Base-by-base conservation (phyloP, 2,329 filamentous ascomycete genomes). In the Aureobasidium sp. region DNA sequence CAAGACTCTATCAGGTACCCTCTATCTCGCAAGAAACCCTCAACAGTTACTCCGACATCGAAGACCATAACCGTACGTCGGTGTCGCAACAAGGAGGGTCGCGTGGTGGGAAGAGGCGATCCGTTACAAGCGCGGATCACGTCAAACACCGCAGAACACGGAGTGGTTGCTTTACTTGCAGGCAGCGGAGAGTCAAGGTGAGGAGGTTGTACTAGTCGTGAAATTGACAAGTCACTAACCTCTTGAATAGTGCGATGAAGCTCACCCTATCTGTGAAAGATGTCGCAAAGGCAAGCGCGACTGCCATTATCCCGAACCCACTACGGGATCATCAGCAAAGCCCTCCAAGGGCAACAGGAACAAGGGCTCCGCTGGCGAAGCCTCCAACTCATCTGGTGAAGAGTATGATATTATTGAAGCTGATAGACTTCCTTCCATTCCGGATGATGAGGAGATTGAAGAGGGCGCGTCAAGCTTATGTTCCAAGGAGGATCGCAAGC, bases 101-200 rank as follows among this genome's bases (percentile, higher is more conserved):
- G 53, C 66, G 69, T 42, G 64, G 67, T n/a, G 57, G 59, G 15
- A 61, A 61, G n/a, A 42, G 59, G 34, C 59, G 59, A 48, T 61
- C 59, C 3, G 34, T 61, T 3, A 53, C 59, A 13, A 42, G 50
- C 2, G 30, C 59, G 5, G 89, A 95, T 64, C 87, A 89, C 70
- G 88, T 95, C 67, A 97, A 97, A 75, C 93, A 97, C 73, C 88
- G 92, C 64, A 86, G 94, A 67, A 97, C 94, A 47, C 83, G 94
- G 68, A 97, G 91, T 65, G 94, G 94, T 32, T 99, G 94, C 76
- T 97, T 84, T 71, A 97, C 92, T 50, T 99, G 94, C 75, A 84
- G 94, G 63, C 87, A 87, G 69, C 84, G 94, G 67, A 85, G 94
- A 73, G 92, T 97, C 57, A 97, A 87, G 79, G 82, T 84, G 71